phyloP scores from a whole-genome alignment of 1,284 basidiomycete species.

The Clitocybe nebularis region DNA sequence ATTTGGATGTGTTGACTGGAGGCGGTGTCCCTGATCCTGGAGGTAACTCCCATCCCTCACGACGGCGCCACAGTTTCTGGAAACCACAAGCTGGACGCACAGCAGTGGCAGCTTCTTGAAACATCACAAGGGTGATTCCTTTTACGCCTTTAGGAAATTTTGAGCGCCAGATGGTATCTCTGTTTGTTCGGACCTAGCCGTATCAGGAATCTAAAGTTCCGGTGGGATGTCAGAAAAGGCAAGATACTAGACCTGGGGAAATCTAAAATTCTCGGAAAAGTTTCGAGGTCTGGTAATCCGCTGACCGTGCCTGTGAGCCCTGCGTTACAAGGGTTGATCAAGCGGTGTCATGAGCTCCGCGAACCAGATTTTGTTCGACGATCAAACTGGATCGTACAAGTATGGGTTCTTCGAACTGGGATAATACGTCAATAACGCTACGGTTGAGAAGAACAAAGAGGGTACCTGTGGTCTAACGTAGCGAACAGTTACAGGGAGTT shows the following conservation, averaged over 20 bases:
- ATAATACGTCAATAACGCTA: constrained; percentile 39
- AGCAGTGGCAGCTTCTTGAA: constrained; percentile 18
- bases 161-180: constrained; percentile 23
- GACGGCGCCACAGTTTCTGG: constrained; percentile 28
- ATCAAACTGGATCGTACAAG: constrained; percentile 35
- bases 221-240: constrained; percentile 27
- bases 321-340: constrained; percentile 36
- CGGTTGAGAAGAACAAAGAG: constrained; percentile 35
- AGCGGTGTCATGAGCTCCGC: constrained; percentile 36
- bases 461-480: constrained; percentile 27
- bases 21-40: constrained; percentile 10
- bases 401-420: constrained; percentile 29
- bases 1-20: constrained; percentile 12
- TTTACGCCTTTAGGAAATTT: constrained; percentile 27
- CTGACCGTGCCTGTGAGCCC: constrained; percentile 38
- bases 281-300: constrained; percentile 31
- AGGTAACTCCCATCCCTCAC: constrained; percentile 16
- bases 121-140: constrained; percentile 27
- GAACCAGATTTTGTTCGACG: constrained; percentile 34
- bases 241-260: constrained; percentile 25
- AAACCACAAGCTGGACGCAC: constrained; percentile 19
- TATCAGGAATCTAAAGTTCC: constrained; percentile 35
- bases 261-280: constrained; percentile 31
- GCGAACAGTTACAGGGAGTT: constrained; percentile 30
- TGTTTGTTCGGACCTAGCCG: constrained; percentile 32